Evolutionary conservation across 768 basidiomycete species (phyloP), one percentile per base, ranked within the genome.

Genomic region (Agaricus subrufescens): DNA sequence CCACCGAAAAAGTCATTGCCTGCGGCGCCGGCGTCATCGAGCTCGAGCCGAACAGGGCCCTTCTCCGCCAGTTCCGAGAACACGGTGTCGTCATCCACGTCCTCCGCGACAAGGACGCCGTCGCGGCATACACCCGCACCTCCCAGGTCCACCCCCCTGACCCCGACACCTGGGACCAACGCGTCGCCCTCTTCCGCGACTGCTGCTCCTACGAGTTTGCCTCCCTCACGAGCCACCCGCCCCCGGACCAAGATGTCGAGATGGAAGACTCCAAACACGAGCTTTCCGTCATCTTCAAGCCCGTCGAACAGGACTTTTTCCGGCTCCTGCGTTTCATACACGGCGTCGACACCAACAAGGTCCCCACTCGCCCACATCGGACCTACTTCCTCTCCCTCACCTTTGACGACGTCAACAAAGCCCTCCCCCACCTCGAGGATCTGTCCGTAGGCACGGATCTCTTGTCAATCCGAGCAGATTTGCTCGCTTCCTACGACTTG

Each of bases 1-100:
- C 74, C n/a, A 76, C 75, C 8, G 70, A 71, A 15, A 81, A 85
- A 67, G 73, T 91, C 52, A 78, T 92, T 63, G 86, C 85, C 52
- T 82, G 89, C 27, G 89, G 90, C 1, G 88, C 89, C 2, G 88
- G 90, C 2, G 77, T 90, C 50, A 85, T 91, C 40, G 90, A 92
- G 66, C 83, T 79, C 0, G 77, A 83, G 1, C 75, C 70, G 26
- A 85, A 87, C n/a, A 74, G 89, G 11, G 72, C 80, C 4, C 62
- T 84, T 0, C 74, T 92, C 42, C 69, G 77, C 62, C 63, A 68
- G 23, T 87, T 83, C 64, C 72, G 73, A 40, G 70, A 67, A 23
- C 67, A 72, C 15, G 84, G 84, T 3, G 78, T 80, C 9, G 85
- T 92, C 34, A 82, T 91, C n/a, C 83, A 90, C 69, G 75, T 92